Evolutionary conservation across 23 red algal species (phyloP).

Genomic region (Gracilaria gracilis): DNA sequence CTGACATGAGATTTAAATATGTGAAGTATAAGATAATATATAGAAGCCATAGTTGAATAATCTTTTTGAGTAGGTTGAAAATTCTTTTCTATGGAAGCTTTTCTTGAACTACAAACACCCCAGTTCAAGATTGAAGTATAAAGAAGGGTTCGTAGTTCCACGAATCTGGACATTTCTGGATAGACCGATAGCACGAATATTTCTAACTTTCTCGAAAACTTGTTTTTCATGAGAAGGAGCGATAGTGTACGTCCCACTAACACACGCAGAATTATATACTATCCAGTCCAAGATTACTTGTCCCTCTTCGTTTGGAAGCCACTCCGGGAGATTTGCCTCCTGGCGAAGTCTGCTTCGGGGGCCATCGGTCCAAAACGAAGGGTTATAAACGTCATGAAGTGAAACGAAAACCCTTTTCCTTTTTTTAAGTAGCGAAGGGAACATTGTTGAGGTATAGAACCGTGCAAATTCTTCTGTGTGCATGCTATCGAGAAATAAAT

Average conservation of each 20-base stretch:
- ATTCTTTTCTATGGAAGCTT: too few relatives aligned
- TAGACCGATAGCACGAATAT: too few relatives aligned
- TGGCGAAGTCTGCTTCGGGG: neutral
- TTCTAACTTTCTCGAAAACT: neutral
- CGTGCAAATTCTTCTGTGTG: neutral
- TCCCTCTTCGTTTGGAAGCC: conserved; percentile 4
- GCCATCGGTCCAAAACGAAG: neutral
- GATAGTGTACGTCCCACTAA: neutral
- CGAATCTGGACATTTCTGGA: too few relatives aligned
- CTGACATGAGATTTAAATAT: too few relatives aligned
- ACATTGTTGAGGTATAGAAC: neutral
- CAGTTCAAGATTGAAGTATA: too few relatives aligned
- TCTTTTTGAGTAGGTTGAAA: too few relatives aligned
- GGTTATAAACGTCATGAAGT: neutral
- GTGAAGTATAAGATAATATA: too few relatives aligned
- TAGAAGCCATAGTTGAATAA: too few relatives aligned
- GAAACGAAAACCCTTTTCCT: neutral
- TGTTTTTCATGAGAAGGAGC: neutral
- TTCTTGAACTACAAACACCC: too few relatives aligned
- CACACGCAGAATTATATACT: neutral
- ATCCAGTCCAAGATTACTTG: neutral
- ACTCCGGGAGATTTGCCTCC: neutral
- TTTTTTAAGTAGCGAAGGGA: neutral
- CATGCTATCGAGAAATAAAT: neutral
- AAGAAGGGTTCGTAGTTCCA: too few relatives aligned